Conservation (phyloP, 495 filamentous ascomycete species). For the Podospora australis region DNA sequence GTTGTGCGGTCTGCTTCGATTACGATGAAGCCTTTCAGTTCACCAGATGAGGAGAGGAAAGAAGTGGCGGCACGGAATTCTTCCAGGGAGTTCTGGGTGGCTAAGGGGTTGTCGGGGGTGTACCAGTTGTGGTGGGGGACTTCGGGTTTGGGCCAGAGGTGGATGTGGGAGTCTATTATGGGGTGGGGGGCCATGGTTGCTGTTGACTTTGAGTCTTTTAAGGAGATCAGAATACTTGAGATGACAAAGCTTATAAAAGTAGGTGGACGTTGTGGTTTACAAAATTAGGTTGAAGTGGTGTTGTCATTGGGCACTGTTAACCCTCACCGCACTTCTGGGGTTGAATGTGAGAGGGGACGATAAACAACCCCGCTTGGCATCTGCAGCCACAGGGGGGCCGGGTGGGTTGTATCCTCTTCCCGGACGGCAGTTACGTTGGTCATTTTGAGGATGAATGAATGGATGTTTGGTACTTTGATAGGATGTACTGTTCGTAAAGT, state of each 20-base stretch:
- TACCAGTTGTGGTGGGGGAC: slow-evolving; percentile 58
- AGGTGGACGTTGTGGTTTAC: neutral
- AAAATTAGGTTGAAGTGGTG: neutral
- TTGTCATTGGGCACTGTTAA: neutral
- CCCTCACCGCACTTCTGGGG: slow-evolving; percentile 20
- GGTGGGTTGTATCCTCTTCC: too few species aligned
- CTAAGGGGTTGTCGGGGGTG: slow-evolving; percentile 50
- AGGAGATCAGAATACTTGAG: neutral
- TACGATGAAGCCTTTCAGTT: slow-evolving; percentile 65
- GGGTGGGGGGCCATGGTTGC: slow-evolving; percentile 23
- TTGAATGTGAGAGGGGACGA: neutral
- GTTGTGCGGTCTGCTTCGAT: slow-evolving; percentile 73
- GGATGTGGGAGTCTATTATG: slow-evolving; percentile 82
- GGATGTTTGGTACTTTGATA: neutral
- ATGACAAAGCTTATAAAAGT: neutral
- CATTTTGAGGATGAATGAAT: neutral
- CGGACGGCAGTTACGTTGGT: slow-evolving; percentile 1
- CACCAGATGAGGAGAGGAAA: slow-evolving; percentile 19
- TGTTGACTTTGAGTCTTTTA: too few species aligned
- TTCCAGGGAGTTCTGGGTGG: slow-evolving; percentile 53
- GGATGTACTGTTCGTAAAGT: neutral
- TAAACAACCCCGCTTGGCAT: slow-evolving; percentile 6
- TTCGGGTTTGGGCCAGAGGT: slow-evolving; percentile 68
- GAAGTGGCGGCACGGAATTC: slow-evolving; percentile 46
- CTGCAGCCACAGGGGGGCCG: neutral